These are phyloP conservation scores for Pleurotus ostreatus DNA, from an alignment of 768 basidiomycete species.

Conservation along the genomic window DNA sequence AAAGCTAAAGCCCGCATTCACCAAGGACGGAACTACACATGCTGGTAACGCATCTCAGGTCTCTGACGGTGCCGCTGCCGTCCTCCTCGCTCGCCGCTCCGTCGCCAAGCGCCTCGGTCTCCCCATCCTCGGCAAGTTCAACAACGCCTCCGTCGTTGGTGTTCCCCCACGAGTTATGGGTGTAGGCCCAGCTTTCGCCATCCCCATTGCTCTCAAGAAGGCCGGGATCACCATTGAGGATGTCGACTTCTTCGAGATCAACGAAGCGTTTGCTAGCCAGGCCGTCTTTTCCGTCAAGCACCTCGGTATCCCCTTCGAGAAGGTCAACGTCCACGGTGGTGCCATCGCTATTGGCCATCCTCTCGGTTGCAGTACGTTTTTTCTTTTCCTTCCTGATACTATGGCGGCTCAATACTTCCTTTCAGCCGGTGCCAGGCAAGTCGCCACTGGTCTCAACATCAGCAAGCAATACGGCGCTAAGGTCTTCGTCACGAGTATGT, in stretches of 20 bases:
- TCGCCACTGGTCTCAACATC: slow-evolving; percentile 80
- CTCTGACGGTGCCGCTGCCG: slow-evolving; percentile 90
- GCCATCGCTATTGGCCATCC: slow-evolving; percentile 91
- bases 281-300: slow-evolving; percentile 71
- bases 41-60: slow-evolving; percentile 87
- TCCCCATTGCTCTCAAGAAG: slow-evolving; percentile 68
- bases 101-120: slow-evolving; percentile 79
- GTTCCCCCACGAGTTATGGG: slow-evolving; percentile 90
- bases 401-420: neutral
- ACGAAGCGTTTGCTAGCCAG: slow-evolving; percentile 86
- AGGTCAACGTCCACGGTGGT: slow-evolving; percentile 86
- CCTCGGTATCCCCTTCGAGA: slow-evolving; percentile 66
- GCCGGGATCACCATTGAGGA: slow-evolving; percentile 64
- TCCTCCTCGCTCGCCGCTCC: slow-evolving; percentile 76
- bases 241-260: slow-evolving; percentile 89
- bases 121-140: slow-evolving; percentile 85
- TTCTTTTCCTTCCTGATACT: slow-evolving; percentile 9
- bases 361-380: slow-evolving; percentile 70
- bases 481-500: slow-evolving; percentile 89
- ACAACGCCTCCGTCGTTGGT: slow-evolving; percentile 65
- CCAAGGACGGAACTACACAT: slow-evolving; percentile 70
- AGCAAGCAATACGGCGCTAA: slow-evolving; percentile 73
- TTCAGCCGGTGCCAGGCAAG: slow-evolving; percentile 78
- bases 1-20: slow-evolving; percentile 87
- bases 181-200: slow-evolving; percentile 86